Conservation (phyloP, 768 basidiomycete species). For the Suillus cothurnatus region DNA sequence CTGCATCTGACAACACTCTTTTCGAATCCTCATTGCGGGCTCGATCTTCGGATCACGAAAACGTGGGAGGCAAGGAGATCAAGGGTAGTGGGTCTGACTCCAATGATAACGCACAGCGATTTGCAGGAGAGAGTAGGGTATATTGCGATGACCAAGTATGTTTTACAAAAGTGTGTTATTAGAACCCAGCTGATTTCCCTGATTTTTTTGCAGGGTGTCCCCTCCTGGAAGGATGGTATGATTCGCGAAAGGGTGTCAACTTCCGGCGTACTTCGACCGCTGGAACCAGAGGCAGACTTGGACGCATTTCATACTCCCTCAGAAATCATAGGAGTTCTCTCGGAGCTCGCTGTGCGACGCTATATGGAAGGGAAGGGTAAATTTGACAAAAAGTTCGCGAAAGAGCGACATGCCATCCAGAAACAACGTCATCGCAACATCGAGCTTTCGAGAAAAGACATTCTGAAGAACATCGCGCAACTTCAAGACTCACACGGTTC, state of each 20-base stretch:
- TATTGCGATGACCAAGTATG: slow-evolving; percentile 56
- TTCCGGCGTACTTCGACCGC: slow-evolving; percentile 75
- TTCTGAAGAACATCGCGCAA: slow-evolving; percentile 51
- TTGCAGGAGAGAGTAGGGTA: slow-evolving; percentile 64
- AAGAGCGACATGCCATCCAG: slow-evolving; percentile 58
- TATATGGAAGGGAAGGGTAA: slow-evolving; percentile 63
- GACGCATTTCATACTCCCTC: slow-evolving; percentile 63
- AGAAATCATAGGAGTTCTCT: slow-evolving; percentile 71
- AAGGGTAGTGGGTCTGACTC: slow-evolving; percentile 17
- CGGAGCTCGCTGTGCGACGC: slow-evolving; percentile 75
- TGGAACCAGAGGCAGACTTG: slow-evolving; percentile 74
- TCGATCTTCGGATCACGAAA: slow-evolving; percentile 12
- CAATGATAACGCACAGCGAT: slow-evolving; percentile 22
- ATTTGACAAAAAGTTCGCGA: slow-evolving; percentile 71
- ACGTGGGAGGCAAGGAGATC: slow-evolving; percentile 23
- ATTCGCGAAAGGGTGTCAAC: slow-evolving; percentile 90
- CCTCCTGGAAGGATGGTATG: slow-evolving; percentile 59
- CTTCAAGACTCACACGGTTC: slow-evolving; percentile 32
- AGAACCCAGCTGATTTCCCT: slow-evolving; percentile 8
- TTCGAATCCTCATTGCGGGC: background rate
- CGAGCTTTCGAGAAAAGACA: slow-evolving; percentile 65
- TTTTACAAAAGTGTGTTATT: slow-evolving; percentile 8
- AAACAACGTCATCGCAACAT: slow-evolving; percentile 67
- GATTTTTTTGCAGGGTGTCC: slow-evolving; percentile 32
- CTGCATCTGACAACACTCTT: slow-evolving; percentile 15